Evolutionary conservation across 2,329 filamentous ascomycete genomes (phyloP).

Genomic region (Magnaporthiopsis incrustans): DNA sequence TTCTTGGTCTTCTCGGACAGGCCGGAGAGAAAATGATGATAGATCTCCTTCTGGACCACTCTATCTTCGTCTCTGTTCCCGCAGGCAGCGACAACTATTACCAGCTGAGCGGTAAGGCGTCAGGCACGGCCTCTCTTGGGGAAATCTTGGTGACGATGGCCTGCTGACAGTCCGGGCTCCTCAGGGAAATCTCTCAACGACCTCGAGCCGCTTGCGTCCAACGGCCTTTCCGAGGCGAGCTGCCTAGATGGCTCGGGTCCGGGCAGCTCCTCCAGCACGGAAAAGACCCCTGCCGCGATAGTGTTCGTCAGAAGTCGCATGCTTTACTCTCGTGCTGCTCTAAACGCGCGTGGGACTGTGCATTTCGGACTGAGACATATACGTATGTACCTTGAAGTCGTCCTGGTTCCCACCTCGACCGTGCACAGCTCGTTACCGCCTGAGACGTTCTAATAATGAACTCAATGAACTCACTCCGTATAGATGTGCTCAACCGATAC

Average conservation of each 20-base stretch:
- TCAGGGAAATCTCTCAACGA: conserved; percentile 11
- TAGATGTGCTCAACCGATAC: conserved; percentile 76
- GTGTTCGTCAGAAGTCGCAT: conserved; percentile 74
- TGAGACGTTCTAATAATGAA: too few relatives aligned
- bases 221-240: neutral
- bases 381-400: conserved; percentile 47
- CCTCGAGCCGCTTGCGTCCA: conserved; percentile 1
- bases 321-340: conserved; percentile 69
- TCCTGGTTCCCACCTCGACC: neutral
- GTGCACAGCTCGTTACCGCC: neutral
- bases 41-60: conserved; percentile 66
- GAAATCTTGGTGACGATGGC: neutral
- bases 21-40: conserved; percentile 72
- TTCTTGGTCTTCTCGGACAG: conserved; percentile 66
- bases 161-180: neutral
- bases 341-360: conserved; percentile 60
- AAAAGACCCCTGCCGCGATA: conserved; percentile 48
- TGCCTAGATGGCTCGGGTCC: neutral
- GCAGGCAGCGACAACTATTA: conserved; percentile 57
- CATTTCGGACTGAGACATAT: conserved; percentile 72
- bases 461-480: neutral
- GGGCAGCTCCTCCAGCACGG: neutral
- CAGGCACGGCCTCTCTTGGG: neutral
- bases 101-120: conserved; percentile 64
- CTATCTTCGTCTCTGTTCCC: conserved; percentile 61